Conservation (phyloP, 345 rosid genomes). For the Eucalyptus caleyi region DNA sequence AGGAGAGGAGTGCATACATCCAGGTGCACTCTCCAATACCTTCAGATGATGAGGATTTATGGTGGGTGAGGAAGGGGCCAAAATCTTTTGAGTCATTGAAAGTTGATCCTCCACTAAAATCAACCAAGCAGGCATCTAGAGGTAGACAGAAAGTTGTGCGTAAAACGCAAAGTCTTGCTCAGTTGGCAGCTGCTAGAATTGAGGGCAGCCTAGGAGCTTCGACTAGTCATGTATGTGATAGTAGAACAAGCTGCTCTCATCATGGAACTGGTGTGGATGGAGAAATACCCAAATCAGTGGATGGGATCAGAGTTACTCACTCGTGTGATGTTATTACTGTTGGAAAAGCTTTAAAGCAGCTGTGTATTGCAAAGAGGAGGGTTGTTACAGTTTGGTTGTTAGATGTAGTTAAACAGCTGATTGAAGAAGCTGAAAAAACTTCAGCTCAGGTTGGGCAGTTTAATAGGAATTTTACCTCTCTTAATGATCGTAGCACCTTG, state of each 20-base stretch:
- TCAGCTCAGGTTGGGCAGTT: conserved; percentile 47
- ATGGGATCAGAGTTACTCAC: conserved; percentile 31
- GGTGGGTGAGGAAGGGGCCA: conserved; percentile 86
- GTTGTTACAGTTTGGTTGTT: conserved; percentile 69
- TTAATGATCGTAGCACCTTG: conserved; percentile 43
- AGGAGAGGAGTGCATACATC: conserved; percentile 53
- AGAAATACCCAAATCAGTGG: conserved; percentile 41
- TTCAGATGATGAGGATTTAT: conserved; percentile 80
- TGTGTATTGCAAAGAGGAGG: conserved; percentile 69
- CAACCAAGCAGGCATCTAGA: conserved; percentile 59
- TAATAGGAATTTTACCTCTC: conserved; percentile 35
- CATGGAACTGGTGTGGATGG: conserved; percentile 59
- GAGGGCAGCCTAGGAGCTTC: conserved; percentile 98
- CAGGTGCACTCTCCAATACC: conserved; percentile 55
- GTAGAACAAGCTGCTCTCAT: conserved; percentile 66
- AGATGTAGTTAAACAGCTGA: conserved; percentile 52
- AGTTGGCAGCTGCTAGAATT: conserved; percentile 85
- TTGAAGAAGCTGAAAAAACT: conserved; percentile 73
- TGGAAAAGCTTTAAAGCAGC: conserved; percentile 65
- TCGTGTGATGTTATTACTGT: conserved; percentile 51
- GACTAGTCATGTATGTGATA: conserved; percentile 86
- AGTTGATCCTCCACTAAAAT: conserved; percentile 56
- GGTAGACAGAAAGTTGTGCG: conserved; percentile 86
- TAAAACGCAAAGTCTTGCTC: conserved; percentile 85
- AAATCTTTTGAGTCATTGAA: conserved; percentile 45